Percentiles rank a stretch among this genome's conserved stretches.
phyloP scores from a whole-genome alignment of 192 early-diverging fungal genomes.

The Coemansia sp. region DNA sequence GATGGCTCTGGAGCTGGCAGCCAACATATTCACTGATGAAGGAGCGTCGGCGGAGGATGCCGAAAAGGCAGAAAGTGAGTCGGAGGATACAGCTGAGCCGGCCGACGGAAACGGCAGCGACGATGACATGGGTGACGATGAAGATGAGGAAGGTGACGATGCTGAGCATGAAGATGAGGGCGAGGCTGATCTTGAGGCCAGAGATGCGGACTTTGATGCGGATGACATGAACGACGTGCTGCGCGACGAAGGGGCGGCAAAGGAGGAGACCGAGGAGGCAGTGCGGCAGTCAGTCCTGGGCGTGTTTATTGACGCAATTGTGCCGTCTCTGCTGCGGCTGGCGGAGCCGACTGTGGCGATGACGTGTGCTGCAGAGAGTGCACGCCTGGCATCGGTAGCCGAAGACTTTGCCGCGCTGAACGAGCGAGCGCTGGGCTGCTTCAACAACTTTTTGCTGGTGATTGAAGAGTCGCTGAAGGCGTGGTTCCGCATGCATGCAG shows the following conservation, averaged over 20 bases:
- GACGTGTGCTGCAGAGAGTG: conserved; percentile 33
- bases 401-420: conserved; percentile 59
- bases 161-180: conserved; percentile 33
- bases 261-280: conserved; percentile 46
- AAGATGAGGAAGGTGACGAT: conserved; percentile 49
- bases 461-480: conserved; percentile 63
- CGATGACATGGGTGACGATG: conserved; percentile 34
- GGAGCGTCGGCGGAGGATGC: conserved; percentile 26
- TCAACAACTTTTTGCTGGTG: conserved; percentile 75
- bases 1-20: conserved; percentile 74
- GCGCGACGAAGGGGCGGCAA: conserved; percentile 44
- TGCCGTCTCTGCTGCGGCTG: conserved; percentile 34
- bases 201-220: conserved; percentile 5
- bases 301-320: conserved; percentile 38
- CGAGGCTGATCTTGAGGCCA: conserved; percentile 33
- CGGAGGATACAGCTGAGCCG: conserved; percentile 14
- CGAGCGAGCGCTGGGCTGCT: conserved; percentile 65
- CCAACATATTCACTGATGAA: conserved; percentile 77
- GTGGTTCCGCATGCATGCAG: conserved; percentile 58
- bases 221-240: conserved; percentile 49
- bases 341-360: conserved; percentile 35
- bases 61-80: not conserved
- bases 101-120: conserved; percentile 53
- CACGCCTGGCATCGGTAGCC: conserved; percentile 51
- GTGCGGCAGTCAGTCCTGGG: conserved; percentile 50